A percentile compares a stretch with the other conserved stretches of the same genome.
These are phyloP conservation scores for Phytophthora macrochlamydospora DNA, from an alignment of 352 stramenopile species.

Conservation along the genomic window DNA sequence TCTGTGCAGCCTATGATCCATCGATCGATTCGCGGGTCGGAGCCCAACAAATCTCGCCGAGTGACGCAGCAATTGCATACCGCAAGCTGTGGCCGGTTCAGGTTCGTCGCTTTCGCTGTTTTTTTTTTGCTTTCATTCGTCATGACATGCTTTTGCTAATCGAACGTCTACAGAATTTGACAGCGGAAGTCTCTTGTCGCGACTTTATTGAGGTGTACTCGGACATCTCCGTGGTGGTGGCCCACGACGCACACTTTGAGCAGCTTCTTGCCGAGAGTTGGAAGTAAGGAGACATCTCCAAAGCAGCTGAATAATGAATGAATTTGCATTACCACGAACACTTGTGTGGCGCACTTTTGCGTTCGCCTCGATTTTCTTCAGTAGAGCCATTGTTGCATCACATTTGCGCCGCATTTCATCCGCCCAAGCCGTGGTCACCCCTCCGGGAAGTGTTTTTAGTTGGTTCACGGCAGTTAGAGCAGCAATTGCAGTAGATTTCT, in stretches of 20 bases:
- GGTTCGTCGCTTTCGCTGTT: slow-evolving; percentile 10
- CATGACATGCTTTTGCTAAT: neutral
- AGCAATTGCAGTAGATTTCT: neutral
- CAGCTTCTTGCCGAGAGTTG: slow-evolving; percentile 76
- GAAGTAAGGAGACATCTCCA: slow-evolving; percentile 31
- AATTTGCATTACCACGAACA: slow-evolving; percentile 10
- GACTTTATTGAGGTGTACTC: slow-evolving; percentile 80
- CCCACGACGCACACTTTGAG: slow-evolving; percentile 63
- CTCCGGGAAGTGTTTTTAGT: neutral
- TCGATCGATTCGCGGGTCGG: slow-evolving; percentile 65
- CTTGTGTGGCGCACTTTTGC: slow-evolving; percentile 21
- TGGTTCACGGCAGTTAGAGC: too few relatives aligned
- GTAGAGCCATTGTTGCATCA: slow-evolving; percentile 43
- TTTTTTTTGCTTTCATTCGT: slow-evolving; percentile 1
- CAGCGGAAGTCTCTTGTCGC: slow-evolving; percentile 43
- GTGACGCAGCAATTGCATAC: slow-evolving; percentile 48
- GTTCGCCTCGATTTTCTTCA: slow-evolving; percentile 53
- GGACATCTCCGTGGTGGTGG: slow-evolving; percentile 68
- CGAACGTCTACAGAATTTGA: slow-evolving; percentile 16
- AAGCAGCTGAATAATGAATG: neutral
- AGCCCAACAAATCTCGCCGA: slow-evolving; percentile 36
- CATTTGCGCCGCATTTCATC: slow-evolving; percentile 51
- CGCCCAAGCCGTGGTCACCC: slow-evolving; percentile 29
- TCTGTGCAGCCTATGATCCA: slow-evolving; percentile 60
- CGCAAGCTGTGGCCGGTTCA: slow-evolving; percentile 47